These are phyloP conservation scores for Saururus chinensis DNA, from an alignment of 164 flowering plant species.

Conservation along the genomic window DNA sequence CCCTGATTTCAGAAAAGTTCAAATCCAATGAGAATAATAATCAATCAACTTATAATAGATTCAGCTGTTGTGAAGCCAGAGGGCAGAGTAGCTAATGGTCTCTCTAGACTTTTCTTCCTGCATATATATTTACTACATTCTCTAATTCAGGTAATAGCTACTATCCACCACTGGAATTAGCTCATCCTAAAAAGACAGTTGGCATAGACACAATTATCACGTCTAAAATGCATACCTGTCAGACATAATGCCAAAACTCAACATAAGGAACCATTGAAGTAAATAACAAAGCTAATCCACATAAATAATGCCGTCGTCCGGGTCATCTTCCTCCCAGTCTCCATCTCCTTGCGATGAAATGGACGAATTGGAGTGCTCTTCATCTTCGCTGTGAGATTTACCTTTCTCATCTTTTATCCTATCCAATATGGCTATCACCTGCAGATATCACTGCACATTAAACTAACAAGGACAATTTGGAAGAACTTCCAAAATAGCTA, in stretches of 20 bases:
- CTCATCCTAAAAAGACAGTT: too few species aligned
- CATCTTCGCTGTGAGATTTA: slow-evolving; percentile 10
- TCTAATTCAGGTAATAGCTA: too few species aligned
- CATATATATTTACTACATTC: too few species aligned
- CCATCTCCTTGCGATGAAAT: slow-evolving; percentile 33
- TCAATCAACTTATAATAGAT: too few species aligned
- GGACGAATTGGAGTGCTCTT: slow-evolving; percentile 21
- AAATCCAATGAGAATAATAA: too few species aligned
- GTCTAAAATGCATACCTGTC: neutral
- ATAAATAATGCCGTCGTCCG: slow-evolving; percentile 71
- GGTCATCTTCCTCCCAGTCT: slow-evolving; percentile 61
- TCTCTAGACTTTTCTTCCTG: too few species aligned
- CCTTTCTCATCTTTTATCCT: slow-evolving; percentile 55
- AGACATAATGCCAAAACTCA: neutral
- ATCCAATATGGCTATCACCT: slow-evolving; percentile 90
- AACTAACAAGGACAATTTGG: too few species aligned
- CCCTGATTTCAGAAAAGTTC: too few species aligned
- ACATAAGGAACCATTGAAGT: neutral
- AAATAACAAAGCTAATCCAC: slow-evolving; percentile 35
- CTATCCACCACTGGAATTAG: too few species aligned
- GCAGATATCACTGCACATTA: slow-evolving; percentile 1
- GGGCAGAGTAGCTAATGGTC: too few species aligned
- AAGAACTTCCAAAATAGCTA: too few species aligned
- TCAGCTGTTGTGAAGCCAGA: too few species aligned
- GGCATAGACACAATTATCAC: neutral